Evolutionary conservation across 805 yeast genomes (phyloP).

Genomic region (Metschnikowia proteae): DNA sequence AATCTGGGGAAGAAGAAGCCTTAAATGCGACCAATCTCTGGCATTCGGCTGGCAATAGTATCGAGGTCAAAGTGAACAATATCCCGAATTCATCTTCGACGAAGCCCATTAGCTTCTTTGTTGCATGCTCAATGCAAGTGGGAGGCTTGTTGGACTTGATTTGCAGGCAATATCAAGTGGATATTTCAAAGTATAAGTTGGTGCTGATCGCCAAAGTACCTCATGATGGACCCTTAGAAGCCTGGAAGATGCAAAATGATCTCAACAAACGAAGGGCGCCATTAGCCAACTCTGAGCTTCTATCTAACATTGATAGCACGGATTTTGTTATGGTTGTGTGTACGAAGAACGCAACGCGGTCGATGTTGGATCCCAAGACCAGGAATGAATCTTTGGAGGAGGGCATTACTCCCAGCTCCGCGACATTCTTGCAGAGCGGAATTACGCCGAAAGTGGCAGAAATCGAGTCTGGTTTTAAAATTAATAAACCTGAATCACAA

Average conservation of each 20-base stretch:
- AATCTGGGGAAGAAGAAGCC: conserved; percentile 4
- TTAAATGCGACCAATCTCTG: background rate
- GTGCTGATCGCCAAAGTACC: background rate
- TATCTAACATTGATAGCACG: conserved; percentile 9
- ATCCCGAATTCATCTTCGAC: conserved; percentile 12
- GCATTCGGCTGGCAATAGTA: conserved; percentile 9
- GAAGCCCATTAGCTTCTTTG: conserved; percentile 15
- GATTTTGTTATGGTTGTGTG: conserved; percentile 21
- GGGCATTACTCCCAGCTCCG: conserved; percentile 29
- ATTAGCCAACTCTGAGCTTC: conserved; percentile 8
- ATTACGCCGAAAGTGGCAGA: conserved; percentile 22
- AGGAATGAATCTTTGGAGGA: conserved; percentile 16
- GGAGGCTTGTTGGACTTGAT: conserved; percentile 20
- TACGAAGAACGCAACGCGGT: conserved; percentile 7
- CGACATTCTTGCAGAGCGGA: conserved; percentile 19
- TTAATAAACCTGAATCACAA: background rate
- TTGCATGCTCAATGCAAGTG: conserved; percentile 14
- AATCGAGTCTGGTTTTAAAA: background rate
- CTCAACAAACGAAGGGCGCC: conserved; percentile 1
- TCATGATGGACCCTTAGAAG: background rate
- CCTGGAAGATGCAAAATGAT: conserved; percentile 4
- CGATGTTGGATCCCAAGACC: conserved; percentile 13
- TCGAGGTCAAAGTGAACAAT: conserved; percentile 15
- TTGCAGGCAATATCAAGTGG: conserved; percentile 29
- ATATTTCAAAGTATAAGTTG: conserved; percentile 22